Evolutionary conservation across 2,329 filamentous ascomycete genomes (phyloP).

Genomic region (Orbilia blumenaviensis): DNA sequence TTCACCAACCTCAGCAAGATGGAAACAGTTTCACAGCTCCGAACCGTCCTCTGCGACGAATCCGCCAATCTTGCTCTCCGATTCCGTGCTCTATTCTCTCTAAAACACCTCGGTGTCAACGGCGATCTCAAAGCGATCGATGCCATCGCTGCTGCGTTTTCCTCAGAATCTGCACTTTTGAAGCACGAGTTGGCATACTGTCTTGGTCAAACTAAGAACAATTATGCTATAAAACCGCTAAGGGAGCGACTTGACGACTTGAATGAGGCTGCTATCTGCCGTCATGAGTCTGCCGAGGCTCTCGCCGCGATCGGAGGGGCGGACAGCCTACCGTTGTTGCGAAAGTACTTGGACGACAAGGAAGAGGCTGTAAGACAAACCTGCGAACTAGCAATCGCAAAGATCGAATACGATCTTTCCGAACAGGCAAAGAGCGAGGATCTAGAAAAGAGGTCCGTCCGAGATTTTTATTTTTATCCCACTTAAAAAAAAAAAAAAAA

Average conservation of each 20-base stretch:
- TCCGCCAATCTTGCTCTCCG: conserved; percentile 80
- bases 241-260: conserved; percentile 78
- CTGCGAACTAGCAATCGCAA: conserved; percentile 93
- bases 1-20: conserved; percentile 10
- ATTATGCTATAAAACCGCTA: conserved; percentile 71
- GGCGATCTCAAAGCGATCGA: conserved; percentile 72
- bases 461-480: conserved; percentile 15
- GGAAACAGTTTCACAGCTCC: conserved; percentile 67
- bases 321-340: conserved; percentile 77
- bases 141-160: conserved; percentile 87
- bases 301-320: conserved; percentile 84
- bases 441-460: conserved; percentile 76
- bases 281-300: conserved; percentile 95
- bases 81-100: conserved; percentile 95
- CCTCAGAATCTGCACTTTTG: conserved; percentile 83
- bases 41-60: conserved; percentile 82
- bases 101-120: conserved; percentile 86
- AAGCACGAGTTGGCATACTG: conserved; percentile 99
- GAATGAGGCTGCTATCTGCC: conserved; percentile 90
- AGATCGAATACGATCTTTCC: conserved; percentile 91
- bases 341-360: conserved; percentile 75
- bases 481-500: too few species aligned
- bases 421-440: conserved; percentile 76
- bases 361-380: conserved; percentile 89
- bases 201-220: conserved; percentile 86